Conservation (phyloP, 2,329 filamentous ascomycete species). For the Ploettnerulaceae sp. region DNA sequence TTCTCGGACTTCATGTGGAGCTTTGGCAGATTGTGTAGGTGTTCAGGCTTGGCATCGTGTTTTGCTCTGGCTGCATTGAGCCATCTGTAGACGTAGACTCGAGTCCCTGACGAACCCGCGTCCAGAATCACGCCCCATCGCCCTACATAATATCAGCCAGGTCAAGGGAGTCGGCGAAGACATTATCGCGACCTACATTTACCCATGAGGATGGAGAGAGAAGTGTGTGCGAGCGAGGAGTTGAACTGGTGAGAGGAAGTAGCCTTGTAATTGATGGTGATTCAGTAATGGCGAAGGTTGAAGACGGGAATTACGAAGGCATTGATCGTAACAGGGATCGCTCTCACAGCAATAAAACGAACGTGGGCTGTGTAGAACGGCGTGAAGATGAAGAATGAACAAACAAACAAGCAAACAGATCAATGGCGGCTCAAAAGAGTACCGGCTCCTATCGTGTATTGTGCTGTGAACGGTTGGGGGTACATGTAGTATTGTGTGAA, state of each 20-base stretch:
- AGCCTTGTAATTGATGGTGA: conserved; percentile 6
- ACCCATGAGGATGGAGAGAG: conserved; percentile 27
- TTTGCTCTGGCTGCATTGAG: conserved; percentile 67
- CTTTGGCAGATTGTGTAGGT: conserved; percentile 67
- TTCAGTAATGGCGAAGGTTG: conserved; percentile 15
- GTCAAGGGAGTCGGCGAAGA: background rate
- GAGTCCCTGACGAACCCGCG: conserved; percentile 94
- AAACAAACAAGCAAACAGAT: too few relatives aligned
- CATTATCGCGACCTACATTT: conserved; percentile 29
- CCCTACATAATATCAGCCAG: conserved; percentile 24
- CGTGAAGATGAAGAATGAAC: background rate
- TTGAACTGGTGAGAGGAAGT: conserved; percentile 8
- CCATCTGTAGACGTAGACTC: conserved; percentile 93
- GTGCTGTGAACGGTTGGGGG: too few relatives aligned
- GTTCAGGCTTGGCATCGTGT: conserved; percentile 52
- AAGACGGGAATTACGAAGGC: conserved; percentile 22
- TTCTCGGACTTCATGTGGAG: conserved; percentile 83
- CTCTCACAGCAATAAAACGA: conserved; percentile 18
- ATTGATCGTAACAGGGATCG: conserved; percentile 16
- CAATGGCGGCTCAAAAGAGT: too few relatives aligned
- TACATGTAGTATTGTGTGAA: too few relatives aligned
- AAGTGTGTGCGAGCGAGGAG: background rate
- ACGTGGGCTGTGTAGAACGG: conserved; percentile 18
- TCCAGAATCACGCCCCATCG: conserved; percentile 94
- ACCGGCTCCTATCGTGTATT: too few relatives aligned